Evolutionary conservation across 2,329 filamentous ascomycete genomes (phyloP).

Genomic region (Diaporthe eres): DNA sequence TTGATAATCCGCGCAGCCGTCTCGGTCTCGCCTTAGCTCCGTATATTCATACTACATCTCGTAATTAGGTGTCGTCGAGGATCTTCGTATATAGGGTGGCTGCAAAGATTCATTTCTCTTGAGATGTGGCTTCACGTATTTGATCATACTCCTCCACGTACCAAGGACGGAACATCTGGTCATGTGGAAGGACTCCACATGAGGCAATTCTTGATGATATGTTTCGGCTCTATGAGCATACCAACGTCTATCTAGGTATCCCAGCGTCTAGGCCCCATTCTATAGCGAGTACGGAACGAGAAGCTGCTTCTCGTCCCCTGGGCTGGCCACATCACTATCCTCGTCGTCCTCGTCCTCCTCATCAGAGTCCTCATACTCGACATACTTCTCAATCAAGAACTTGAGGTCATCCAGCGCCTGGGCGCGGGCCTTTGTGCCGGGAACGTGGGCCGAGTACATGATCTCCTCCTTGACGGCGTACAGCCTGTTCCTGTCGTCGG

Average conservation of each 20-base stretch:
- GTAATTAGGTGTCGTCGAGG: too few species aligned
- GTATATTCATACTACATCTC: too few species aligned
- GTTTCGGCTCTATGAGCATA: background rate
- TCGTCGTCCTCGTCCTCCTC: constrained; percentile 5
- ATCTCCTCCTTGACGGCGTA: constrained; percentile 36
- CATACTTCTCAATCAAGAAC: constrained; percentile 33
- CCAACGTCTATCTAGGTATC: background rate
- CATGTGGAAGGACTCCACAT: background rate
- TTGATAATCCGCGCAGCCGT: too few species aligned
- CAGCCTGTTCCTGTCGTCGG: constrained; percentile 39
- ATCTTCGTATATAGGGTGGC: too few species aligned
- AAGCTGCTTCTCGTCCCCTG: constrained; percentile 4
- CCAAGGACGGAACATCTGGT: background rate
- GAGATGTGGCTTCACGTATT: too few species aligned
- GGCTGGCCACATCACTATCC: background rate
- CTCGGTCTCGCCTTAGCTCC: too few species aligned
- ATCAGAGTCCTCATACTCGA: constrained; percentile 26
- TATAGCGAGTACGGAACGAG: constrained; percentile 11
- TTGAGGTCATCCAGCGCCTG: constrained; percentile 29
- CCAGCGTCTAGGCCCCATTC: background rate
- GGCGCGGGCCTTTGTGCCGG: constrained; percentile 27
- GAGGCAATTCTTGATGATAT: background rate
- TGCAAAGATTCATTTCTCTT: too few species aligned
- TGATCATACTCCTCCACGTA: too few species aligned
- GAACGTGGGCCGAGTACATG: constrained; percentile 38